phyloP scores from a whole-genome alignment of 116 monocot genomes.

The Trichopus zeylanicus region DNA sequence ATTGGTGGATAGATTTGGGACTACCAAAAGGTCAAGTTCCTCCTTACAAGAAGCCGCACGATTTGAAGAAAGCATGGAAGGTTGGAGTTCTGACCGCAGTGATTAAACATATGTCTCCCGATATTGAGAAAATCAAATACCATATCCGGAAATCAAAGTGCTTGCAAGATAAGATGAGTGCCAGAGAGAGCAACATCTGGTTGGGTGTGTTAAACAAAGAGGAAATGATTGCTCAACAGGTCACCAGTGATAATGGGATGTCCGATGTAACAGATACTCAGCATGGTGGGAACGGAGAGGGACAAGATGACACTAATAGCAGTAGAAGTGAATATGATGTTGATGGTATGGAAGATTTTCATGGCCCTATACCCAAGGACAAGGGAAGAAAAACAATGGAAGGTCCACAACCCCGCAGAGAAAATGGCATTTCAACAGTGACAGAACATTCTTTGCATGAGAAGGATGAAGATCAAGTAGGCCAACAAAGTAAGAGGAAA shows the following conservation, averaged over 20 bases:
- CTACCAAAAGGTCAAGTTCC: constrained; percentile 53
- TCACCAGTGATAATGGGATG: constrained; percentile 25
- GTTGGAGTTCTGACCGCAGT: constrained; percentile 74
- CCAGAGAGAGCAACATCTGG: constrained; percentile 81
- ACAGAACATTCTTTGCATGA: constrained; percentile 7
- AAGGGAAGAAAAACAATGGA: constrained; percentile 6
- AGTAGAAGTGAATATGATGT: constrained; percentile 41
- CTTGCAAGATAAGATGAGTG: constrained; percentile 90
- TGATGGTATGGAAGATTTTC: constrained; percentile 30
- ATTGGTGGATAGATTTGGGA: constrained; percentile 70
- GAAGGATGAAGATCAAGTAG: constrained; percentile 14
- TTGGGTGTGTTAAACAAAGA: constrained; percentile 57
- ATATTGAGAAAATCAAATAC: constrained; percentile 63
- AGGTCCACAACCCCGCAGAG: constrained; percentile 3
- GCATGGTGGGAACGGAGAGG: constrained; percentile 20
- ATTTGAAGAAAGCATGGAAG: constrained; percentile 85
- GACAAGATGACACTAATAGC: constrained; percentile 34
- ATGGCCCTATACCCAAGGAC: constrained; percentile 24
- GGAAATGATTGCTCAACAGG: constrained; percentile 28
- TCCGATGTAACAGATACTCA: constrained; percentile 54
- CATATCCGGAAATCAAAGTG: constrained; percentile 79
- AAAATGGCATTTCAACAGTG: constrained; percentile 7
- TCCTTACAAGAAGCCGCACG: constrained; percentile 84
- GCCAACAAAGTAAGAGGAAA: constrained; percentile 27
- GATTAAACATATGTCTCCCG: constrained; percentile 90